Evolutionary conservation across 2,329 filamentous ascomycete genomes (phyloP), one percentile per base, ranked within the genome.

Genomic region (Epichloe festucae): DNA sequence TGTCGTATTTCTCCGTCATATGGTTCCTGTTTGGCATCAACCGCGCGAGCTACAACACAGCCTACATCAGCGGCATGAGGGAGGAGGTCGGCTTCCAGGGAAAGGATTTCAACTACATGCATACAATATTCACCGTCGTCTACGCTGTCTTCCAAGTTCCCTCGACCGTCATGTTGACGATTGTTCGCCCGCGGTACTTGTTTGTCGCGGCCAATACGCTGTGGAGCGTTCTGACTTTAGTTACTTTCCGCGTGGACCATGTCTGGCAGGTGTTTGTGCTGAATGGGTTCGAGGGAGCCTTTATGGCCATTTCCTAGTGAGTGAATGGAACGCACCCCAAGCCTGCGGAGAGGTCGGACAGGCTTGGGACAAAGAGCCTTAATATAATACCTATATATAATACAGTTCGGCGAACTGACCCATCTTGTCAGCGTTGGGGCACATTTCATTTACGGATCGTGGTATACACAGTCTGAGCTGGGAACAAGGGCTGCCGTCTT

Each of bases 1-100:
- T 72, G 19, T 65, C 67, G 1, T 73, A 73, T 53, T 72, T 73
- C 54, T 71, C 69, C 0, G 57, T 72, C 12, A 67, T 73, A n/a
- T 73, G 70, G 71, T 73, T 73, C 48, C 59, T 73, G 3, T 73
- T 73, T 51, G 71, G 71, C 31, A 64, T 73, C 47, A 72, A 70
- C 5, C 63, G 70, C 11, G 64, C 70, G 31, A 70, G 66, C 55
- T 73, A 73, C 54, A 66, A 59, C 35, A 70, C 67, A 0, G 68
- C 68, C 3, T 71, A 70, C 55, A 70, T 71, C 51, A 70, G 67
- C 48, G 67, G 68, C 19, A 70, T 70, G 68, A 62, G 63, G 39
- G 65, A 67, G 35, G 67, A 66, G 1, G 52, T 70, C 2, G 50
- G 59, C 6, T 70, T 70, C 46, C 50, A 64, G 40, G 68, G 67